Base-by-base conservation (phyloP, 768 basidiomycete species). In the Lactarius hengduanensis region DNA sequence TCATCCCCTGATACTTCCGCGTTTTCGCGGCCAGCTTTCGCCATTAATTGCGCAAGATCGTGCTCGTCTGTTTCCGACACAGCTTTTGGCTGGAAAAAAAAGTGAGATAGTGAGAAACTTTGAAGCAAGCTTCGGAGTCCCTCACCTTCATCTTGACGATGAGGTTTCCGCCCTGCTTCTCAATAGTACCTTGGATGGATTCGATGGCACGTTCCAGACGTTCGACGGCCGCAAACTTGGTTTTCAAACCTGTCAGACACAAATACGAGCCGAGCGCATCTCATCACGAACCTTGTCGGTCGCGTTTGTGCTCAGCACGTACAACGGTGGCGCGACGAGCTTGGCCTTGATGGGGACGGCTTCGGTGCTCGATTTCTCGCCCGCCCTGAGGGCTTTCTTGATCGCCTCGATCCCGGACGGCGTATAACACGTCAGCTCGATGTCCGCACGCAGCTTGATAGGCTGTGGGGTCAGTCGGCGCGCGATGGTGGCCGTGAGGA, bases 1-100 rank as follows among this genome's bases (percentile, higher is more conserved):
- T 96, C 94, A 76, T 98, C 94, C 62, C 96, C 96, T 16, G 93
- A 94, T 0, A 98, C 93, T 74, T 99, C 96, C 5, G 89, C 92
- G 75, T 99, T 99, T 79, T 97, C 96, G 74, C 87, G 84, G 65
- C 90, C 90, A 22, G 90, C 95, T 77, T 94, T 92, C 45, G 91
- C 93, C 96, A 99, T 98, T 72, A 97, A 90, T 70, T 94, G 91
- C 0, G 94, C 96, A 69, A 99, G 85, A 75, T 98, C 97, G 71
- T 94, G 91, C 77, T 99, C 97, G 79, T 99, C 97, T 5, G 92
- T 92, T 77, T 98, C 97, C 30, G 93, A 95, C 43, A 99, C 91
- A 2, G 96, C 94, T 82, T 98, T 98, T 67, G 97, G 97, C 94
- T 97, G 71, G 34, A 36, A 68, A 28, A 32, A 20, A 36, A 11